Conservation (phyloP, 2,329 filamentous ascomycete genomes). For the Diaporthe helianthi region DNA sequence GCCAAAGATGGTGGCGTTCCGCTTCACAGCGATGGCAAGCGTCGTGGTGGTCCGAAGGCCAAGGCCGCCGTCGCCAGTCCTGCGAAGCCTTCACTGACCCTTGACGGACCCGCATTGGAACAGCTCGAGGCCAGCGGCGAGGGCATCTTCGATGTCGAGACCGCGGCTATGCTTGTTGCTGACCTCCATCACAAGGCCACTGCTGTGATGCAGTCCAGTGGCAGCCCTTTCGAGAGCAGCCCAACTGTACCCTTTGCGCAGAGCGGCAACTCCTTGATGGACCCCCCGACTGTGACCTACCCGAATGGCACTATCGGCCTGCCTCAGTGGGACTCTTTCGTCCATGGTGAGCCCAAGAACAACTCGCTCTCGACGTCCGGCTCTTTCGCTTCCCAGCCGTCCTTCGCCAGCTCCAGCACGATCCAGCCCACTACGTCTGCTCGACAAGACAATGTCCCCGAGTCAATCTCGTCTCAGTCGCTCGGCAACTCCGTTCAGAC, state of each 20-base stretch:
- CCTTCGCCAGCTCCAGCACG: slow-evolving; percentile 66
- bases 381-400: slow-evolving; percentile 72
- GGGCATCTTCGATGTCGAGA: slow-evolving; percentile 93
- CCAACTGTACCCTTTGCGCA: slow-evolving; percentile 76
- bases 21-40: slow-evolving; percentile 92
- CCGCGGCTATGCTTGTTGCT: slow-evolving; percentile 97
- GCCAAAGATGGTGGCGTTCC: slow-evolving; percentile 96
- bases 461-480: slow-evolving; percentile 61
- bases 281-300: slow-evolving; percentile 74
- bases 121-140: slow-evolving; percentile 92
- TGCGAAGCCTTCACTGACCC: slow-evolving; percentile 78
- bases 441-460: slow-evolving; percentile 68
- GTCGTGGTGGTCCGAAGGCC: slow-evolving; percentile 75
- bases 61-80: slow-evolving; percentile 64
- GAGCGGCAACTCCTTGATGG: slow-evolving; percentile 74
- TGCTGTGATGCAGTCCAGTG: slow-evolving; percentile 67
- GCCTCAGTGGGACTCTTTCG: slow-evolving; percentile 90
- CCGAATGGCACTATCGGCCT: slow-evolving; percentile 80
- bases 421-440: slow-evolving; percentile 50
- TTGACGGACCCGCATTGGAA: slow-evolving; percentile 87
- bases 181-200: slow-evolving; percentile 97
- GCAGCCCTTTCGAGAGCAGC: slow-evolving; percentile 62
- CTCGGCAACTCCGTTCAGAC: slow-evolving; percentile 75
- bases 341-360: slow-evolving; percentile 77
- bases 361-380: slow-evolving; percentile 73